A percentile compares a stretch with the other conserved stretches of the same genome.
Conservation (phyloP, 768 basidiomycete species). For the Rhodosporidiobolus sp. region DNA sequence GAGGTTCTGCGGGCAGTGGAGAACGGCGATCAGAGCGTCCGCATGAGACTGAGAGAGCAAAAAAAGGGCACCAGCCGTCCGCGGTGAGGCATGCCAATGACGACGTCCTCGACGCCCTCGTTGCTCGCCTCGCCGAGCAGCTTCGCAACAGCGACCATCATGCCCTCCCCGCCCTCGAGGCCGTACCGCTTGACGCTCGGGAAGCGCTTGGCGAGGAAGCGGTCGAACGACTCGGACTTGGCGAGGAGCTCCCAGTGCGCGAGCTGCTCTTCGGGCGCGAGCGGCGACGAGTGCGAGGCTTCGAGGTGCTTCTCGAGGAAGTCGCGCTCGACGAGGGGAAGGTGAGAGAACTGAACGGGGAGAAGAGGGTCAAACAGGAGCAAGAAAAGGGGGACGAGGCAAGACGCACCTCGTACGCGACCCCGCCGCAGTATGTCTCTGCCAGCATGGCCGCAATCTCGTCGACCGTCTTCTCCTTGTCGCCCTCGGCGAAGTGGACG, state of each 20-base stretch:
- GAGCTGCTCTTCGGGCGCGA: constrained; percentile 48
- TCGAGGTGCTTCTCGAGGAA: constrained; percentile 89
- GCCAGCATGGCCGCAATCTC: constrained; percentile 70
- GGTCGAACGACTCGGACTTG: constrained; percentile 75
- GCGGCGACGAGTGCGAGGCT: constrained; percentile 40
- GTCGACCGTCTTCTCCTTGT: constrained; percentile 56
- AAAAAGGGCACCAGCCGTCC: neutral
- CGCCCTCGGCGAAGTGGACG: constrained; percentile 45
- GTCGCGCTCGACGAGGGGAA: constrained; percentile 57
- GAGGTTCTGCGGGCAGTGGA: constrained; percentile 55
- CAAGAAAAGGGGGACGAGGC: constrained; percentile 41
- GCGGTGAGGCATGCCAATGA: constrained; percentile 20
- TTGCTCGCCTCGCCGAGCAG: constrained; percentile 67
- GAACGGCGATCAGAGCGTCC: neutral
- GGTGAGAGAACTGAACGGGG: neutral
- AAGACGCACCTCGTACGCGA: constrained; percentile 73
- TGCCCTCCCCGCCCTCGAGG: constrained; percentile 87
- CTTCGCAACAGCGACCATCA: constrained; percentile 80
- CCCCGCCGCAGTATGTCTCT: constrained; percentile 72
- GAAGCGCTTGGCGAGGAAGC: constrained; percentile 81
- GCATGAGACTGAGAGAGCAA: neutral
- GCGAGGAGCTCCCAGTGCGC: constrained; percentile 67
- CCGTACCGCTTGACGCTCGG: constrained; percentile 60
- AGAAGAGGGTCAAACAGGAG: neutral
- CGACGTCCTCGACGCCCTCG: constrained; percentile 50